Conservation (phyloP, 805 yeast species). For the Candida ovalis region DNA sequence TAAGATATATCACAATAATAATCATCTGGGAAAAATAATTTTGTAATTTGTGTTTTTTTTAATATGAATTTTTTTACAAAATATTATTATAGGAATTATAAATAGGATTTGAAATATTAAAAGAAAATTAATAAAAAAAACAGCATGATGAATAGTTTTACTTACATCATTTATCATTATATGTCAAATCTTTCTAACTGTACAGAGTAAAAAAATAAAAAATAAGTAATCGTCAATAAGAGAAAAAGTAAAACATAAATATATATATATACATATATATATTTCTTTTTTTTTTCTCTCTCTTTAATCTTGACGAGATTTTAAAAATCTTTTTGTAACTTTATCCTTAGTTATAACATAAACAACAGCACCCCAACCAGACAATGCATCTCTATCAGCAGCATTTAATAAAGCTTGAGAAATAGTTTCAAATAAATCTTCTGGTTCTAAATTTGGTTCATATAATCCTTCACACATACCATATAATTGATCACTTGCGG, state of each 20-base stretch:
- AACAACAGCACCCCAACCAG: constrained; percentile 98
- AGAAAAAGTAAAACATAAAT: neutral
- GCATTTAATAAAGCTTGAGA: constrained; percentile 92
- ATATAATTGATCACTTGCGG: constrained; percentile 92
- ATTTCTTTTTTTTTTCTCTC: neutral
- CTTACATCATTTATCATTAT: neutral
- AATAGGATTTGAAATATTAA: neutral
- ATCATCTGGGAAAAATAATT: too few relatives aligned
- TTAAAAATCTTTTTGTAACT: constrained; percentile 80
- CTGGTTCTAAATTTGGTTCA: constrained; percentile 92
- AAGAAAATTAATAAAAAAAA: neutral
- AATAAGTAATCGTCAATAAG: neutral
- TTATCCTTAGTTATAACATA: constrained; percentile 89
- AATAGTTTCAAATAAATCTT: constrained; percentile 92
- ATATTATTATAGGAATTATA: neutral
- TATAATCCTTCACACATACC: constrained; percentile 98
- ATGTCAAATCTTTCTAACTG: neutral
- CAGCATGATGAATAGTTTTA: neutral
- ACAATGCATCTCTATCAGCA: constrained; percentile 93
- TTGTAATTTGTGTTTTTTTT: too few relatives aligned
- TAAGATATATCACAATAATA: neutral
- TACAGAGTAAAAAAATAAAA: neutral
- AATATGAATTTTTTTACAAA: neutral
- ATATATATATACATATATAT: neutral
- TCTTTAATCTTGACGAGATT: constrained; percentile 87